Evolutionary conservation across 2,329 filamentous ascomycete genomes (phyloP).

Genomic region (Pseudogymnoascus sp.): DNA sequence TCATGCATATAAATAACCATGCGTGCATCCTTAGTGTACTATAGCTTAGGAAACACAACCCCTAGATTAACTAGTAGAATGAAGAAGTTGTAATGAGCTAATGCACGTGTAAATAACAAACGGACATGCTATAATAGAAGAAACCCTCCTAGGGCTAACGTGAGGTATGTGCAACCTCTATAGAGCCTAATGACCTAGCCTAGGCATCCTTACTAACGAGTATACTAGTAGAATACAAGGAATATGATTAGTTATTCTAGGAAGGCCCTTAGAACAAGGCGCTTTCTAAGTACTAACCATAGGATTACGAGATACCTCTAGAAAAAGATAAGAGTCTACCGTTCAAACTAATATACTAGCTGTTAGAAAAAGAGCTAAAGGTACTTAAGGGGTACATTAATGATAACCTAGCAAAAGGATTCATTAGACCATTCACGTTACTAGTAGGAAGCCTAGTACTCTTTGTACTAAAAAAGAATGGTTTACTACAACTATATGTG

Average conservation of each 20-base stretch:
- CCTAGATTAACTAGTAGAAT: neutral
- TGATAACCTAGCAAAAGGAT: slow-evolving; percentile 15
- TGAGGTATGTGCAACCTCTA: neutral
- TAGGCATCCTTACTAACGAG: neutral
- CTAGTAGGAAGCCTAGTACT: slow-evolving; percentile 21
- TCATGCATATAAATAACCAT: neutral
- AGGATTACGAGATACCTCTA: neutral
- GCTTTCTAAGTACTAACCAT: neutral
- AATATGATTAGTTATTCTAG: neutral
- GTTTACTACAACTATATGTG: slow-evolving; percentile 26
- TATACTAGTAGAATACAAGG: neutral
- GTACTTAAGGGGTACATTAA: slow-evolving; percentile 17
- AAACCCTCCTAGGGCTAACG: neutral
- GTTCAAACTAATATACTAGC: slow-evolving; percentile 13
- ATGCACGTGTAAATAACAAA: neutral
- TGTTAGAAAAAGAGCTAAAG: slow-evolving; percentile 12
- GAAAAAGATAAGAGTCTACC: neutral
- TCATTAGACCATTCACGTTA: slow-evolving; percentile 16
- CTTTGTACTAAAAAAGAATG: slow-evolving; percentile 27
- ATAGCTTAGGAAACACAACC: neutral
- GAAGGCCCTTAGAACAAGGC: neutral
- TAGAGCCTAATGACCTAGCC: neutral
- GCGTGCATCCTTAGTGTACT: neutral
- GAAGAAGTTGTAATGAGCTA: neutral
- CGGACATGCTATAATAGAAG: neutral